These are phyloP conservation scores for Aspergillus wentii DNA, from an alignment of 495 filamentous ascomycete species.

Conservation along the genomic window DNA sequence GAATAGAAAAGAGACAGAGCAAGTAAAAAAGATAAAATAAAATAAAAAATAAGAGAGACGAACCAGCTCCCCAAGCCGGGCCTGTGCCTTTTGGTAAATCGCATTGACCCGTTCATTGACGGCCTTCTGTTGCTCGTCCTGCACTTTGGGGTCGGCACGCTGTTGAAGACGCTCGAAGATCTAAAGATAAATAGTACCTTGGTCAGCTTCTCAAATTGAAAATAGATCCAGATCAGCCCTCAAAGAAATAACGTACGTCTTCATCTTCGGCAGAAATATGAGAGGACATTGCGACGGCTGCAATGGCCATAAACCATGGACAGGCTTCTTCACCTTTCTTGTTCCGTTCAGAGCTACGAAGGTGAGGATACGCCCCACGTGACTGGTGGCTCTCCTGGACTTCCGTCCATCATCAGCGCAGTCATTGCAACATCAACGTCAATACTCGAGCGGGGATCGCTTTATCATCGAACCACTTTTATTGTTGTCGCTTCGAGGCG, in stretches of 20 bases:
- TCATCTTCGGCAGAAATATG: slow-evolving; percentile 38
- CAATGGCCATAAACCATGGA: slow-evolving; percentile 26
- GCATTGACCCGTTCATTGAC: slow-evolving; percentile 57
- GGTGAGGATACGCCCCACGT: slow-evolving; percentile 24
- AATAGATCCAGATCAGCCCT: slow-evolving; percentile 1
- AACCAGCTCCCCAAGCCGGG: slow-evolving; percentile 53
- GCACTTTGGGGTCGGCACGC: slow-evolving; percentile 53
- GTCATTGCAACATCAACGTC: neutral
- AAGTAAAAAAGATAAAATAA: neutral
- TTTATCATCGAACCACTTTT: neutral
- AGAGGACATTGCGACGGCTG: slow-evolving; percentile 39
- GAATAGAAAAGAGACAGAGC: neutral
- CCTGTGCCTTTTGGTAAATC: slow-evolving; percentile 63
- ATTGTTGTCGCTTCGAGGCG: neutral
- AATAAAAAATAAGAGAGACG: slow-evolving; percentile 1
- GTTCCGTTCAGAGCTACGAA: slow-evolving; percentile 3
- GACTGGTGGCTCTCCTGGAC: slow-evolving; percentile 7
- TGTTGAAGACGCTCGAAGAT: slow-evolving; percentile 63
- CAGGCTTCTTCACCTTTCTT: slow-evolving; percentile 8
- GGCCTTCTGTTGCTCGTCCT: slow-evolving; percentile 57
- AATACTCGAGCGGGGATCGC: neutral
- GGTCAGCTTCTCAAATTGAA: slow-evolving; percentile 1
- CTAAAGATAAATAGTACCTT: slow-evolving; percentile 25
- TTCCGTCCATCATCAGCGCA: neutral
- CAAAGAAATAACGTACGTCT: slow-evolving; percentile 23